phyloP scores from a whole-genome alignment of 2,329 filamentous ascomycete species.

The Monilinia polystroma region DNA sequence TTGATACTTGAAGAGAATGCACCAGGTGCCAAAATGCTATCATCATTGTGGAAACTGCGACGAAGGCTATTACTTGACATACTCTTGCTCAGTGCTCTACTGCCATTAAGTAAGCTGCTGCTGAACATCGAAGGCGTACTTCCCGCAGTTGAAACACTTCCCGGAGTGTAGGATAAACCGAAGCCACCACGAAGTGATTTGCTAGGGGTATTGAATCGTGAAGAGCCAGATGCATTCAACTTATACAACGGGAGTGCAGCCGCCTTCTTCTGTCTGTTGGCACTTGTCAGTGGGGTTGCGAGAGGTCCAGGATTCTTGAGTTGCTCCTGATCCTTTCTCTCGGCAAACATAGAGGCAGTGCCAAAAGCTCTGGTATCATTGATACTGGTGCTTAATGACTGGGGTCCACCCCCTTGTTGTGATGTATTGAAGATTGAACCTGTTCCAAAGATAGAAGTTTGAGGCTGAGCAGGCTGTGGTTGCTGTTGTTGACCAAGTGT shows the following conservation, averaged over 20 bases:
- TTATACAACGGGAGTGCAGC: slow-evolving; percentile 85
- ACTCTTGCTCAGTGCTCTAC: slow-evolving; percentile 76
- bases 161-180: slow-evolving; percentile 89
- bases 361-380: slow-evolving; percentile 87
- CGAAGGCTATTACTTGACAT: slow-evolving; percentile 84
- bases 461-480: slow-evolving; percentile 41
- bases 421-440: slow-evolving; percentile 57
- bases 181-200: slow-evolving; percentile 71
- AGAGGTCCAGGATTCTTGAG: slow-evolving; percentile 78
- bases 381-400: slow-evolving; percentile 74
- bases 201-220: slow-evolving; percentile 78
- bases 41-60: slow-evolving; percentile 75
- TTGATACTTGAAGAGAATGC: slow-evolving; percentile 72
- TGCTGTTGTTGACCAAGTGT: slow-evolving; percentile 38
- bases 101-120: slow-evolving; percentile 63
- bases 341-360: slow-evolving; percentile 79
- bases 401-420: slow-evolving; percentile 52
- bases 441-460: slow-evolving; percentile 61
- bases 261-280: slow-evolving; percentile 70
- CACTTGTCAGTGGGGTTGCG: slow-evolving; percentile 80
- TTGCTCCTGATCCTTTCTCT: slow-evolving; percentile 53
- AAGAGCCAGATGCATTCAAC: slow-evolving; percentile 70
- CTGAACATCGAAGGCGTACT: slow-evolving; percentile 66
- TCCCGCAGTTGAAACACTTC: slow-evolving; percentile 64
- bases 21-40: slow-evolving; percentile 81